Evolutionary conservation across 805 yeast species (phyloP).

Genomic region (Tetrapisispora taiwanensis): DNA sequence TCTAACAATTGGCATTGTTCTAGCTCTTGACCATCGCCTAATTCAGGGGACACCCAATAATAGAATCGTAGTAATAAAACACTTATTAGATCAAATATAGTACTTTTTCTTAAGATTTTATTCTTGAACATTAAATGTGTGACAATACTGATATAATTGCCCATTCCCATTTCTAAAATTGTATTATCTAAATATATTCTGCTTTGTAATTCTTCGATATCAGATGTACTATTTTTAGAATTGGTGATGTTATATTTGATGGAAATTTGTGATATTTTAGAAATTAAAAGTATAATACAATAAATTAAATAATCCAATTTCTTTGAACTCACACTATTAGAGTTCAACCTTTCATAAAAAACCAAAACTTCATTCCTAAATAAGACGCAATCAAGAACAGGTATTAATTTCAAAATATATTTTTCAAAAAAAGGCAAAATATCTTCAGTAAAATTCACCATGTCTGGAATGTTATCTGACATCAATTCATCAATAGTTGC

Average conservation of each 20-base stretch:
- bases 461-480: constrained; percentile 12
- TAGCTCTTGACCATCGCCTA: constrained; percentile 25
- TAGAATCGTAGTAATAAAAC: constrained; percentile 22
- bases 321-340: constrained; percentile 8
- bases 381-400: constrained; percentile 16
- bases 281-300: constrained; percentile 17
- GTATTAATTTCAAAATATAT: constrained; percentile 15
- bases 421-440: constrained; percentile 17
- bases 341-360: constrained; percentile 12
- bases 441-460: constrained; percentile 10
- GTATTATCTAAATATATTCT: constrained; percentile 3
- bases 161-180: constrained; percentile 14
- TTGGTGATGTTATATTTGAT: constrained; percentile 11
- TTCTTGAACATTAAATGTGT: constrained; percentile 17
- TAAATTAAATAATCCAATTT: constrained; percentile 20
- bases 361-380: constrained; percentile 9
- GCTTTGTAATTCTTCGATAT: not conserved
- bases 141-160: constrained; percentile 17
- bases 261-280: constrained; percentile 19
- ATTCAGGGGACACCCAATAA: constrained; percentile 28
- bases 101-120: constrained; percentile 22
- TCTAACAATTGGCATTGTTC: constrained; percentile 23
- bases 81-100: constrained; percentile 21
- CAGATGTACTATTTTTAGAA: constrained; percentile 1
- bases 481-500: constrained; percentile 5